A percentile compares a stretch with the other conserved stretches of the same genome.
These are phyloP conservation scores for Cyberlindnera maritima DNA, from an alignment of 805 yeast species.

Conservation along the genomic window DNA sequence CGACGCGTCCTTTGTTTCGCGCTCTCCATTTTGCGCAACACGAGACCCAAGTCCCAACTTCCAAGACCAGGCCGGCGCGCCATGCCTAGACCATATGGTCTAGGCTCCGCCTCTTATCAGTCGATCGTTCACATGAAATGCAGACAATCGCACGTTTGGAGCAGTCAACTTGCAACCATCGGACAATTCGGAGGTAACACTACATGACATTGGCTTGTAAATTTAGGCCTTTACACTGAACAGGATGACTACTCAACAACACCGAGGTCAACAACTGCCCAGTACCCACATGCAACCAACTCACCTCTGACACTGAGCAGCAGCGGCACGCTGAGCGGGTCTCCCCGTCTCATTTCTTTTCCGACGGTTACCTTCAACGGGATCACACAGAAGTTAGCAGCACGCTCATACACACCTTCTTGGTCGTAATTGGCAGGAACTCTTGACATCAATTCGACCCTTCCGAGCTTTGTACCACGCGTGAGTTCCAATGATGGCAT, in stretches of 20 bases:
- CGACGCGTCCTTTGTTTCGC: too few species aligned
- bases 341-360: not conserved
- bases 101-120: not conserved
- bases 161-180: not conserved
- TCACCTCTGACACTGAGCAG: slow-evolving; percentile 24
- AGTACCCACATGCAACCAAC: slow-evolving; percentile 18
- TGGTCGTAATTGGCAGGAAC: slow-evolving; percentile 7
- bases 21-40: too few species aligned
- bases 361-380: slow-evolving; percentile 20
- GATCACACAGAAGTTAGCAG: slow-evolving; percentile 30
- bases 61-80: too few species aligned
- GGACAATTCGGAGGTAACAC: not conserved
- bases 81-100: too few species aligned
- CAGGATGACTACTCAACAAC: not conserved
- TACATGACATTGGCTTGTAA: not conserved
- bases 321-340: slow-evolving; percentile 18
- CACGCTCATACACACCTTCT: slow-evolving; percentile 19
- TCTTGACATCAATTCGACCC: slow-evolving; percentile 32
- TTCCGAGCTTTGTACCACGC: slow-evolving; percentile 25
- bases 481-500: slow-evolving; percentile 33
- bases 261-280: slow-evolving; percentile 19
- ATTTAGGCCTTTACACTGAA: too few species aligned
- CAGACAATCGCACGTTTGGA: not conserved
- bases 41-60: too few species aligned
- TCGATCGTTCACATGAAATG: not conserved